Evolutionary conservation across 2,329 filamentous ascomycete genomes (phyloP), one percentile per base, ranked within the genome.

Genomic region (Alternaria longipes): DNA sequence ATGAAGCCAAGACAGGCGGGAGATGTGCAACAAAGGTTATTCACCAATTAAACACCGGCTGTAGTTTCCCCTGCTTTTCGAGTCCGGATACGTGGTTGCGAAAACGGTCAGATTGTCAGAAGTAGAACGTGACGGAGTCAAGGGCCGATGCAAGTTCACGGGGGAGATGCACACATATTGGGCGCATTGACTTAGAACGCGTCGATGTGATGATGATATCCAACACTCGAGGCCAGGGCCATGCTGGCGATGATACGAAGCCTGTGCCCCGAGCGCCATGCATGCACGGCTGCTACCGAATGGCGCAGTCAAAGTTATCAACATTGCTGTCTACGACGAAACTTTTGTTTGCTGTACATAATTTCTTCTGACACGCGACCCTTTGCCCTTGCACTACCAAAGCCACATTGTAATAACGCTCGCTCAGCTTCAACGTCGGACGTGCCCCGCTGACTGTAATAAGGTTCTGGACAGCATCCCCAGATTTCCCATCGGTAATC

Each of bases 241-340:
- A 49, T 63, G 60, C 45, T 56, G 56, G 42, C 32, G 24, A 50
- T 60, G 60, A 56, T 53, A 63, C 53, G 54, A 61, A 50, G 61
- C 46, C 59, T 45, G 60, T 61, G 61, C 58, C 41, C 58, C 54
- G 34, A 62, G 62, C 62, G 62, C 40, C 58, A 57, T 63, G 62
- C 59, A 65, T 60, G 62, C 57, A 62, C 62, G 60, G 62, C 62
- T 57, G 59, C 59, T 63, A 54, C 62, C 55, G 59, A 55, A 56
- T 51, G 47, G 52, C 40, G 56, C 44, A 40, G 56, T 30, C 34
- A 59, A 28, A 36, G 54, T 36, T 41, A 26, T 56, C 56, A 50
- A 34, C 59, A 46, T 57, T 50, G 24, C 40, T 44, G 45, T 60
- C 32, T 53, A 41, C 36, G 36, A 30, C 38, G 45, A 46, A 45